These are phyloP conservation scores for Mycosphaerella sp. DNA, from an alignment of 2,329 filamentous ascomycete genomes.

Conservation along the genomic window DNA sequence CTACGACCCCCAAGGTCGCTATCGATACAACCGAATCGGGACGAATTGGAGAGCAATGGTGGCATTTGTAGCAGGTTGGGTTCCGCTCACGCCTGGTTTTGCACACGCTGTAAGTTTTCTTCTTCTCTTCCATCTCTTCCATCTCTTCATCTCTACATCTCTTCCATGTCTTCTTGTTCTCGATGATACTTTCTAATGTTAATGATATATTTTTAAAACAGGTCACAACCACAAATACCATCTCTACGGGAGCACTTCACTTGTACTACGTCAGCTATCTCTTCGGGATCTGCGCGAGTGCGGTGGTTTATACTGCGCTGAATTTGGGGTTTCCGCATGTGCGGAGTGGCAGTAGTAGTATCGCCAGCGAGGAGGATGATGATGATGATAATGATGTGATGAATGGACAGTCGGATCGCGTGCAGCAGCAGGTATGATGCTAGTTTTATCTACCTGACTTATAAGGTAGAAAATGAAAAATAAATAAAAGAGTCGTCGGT, in stretches of 20 bases:
- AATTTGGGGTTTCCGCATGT: background rate
- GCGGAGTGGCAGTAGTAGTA: background rate
- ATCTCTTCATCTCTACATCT: too few relatives aligned
- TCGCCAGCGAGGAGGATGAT: background rate
- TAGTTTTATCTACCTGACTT: too few relatives aligned
- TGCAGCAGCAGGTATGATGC: too few relatives aligned
- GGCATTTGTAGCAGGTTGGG: conserved; percentile 21
- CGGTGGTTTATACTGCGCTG: background rate
- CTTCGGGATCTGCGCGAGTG: conserved; percentile 19
- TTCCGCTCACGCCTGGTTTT: conserved; percentile 24
- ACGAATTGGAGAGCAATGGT: conserved; percentile 25
- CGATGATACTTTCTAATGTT: background rate
- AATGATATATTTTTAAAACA: conserved; percentile 1
- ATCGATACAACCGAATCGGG: conserved; percentile 24
- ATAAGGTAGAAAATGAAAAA: too few relatives aligned
- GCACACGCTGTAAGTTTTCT: conserved; percentile 16
- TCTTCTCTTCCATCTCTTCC: too few relatives aligned
- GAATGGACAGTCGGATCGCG: too few relatives aligned
- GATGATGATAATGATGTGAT: too few relatives aligned
- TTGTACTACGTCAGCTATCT: conserved; percentile 24
- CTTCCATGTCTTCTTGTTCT: too few relatives aligned
- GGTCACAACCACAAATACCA: background rate
- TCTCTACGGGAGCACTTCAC: conserved; percentile 15
- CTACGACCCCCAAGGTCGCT: conserved; percentile 24
- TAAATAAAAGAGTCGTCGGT: too few relatives aligned